phyloP scores from a whole-genome alignment of 73 alveolate species.

The Symbiodinium pilosum region DNA sequence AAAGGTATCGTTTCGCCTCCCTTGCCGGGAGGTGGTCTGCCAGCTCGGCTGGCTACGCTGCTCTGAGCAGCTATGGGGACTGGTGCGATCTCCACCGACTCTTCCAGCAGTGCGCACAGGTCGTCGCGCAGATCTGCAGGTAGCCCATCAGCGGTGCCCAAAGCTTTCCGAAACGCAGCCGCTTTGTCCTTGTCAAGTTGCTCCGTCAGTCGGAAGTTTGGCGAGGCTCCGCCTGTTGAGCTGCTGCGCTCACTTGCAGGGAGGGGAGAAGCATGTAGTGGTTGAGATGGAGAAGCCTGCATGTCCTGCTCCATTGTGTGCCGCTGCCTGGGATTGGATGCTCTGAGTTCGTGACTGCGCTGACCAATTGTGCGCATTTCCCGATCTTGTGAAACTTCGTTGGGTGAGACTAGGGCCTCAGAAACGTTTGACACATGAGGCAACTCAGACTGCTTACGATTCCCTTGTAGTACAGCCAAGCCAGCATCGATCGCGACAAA shows the following conservation, averaged over 20 bases:
- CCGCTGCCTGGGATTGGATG: neutral
- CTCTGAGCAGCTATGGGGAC: neutral
- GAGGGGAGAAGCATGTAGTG: neutral
- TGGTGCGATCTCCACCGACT: neutral
- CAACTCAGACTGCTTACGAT: constrained; percentile 6
- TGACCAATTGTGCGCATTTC: neutral
- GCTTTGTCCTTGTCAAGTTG: constrained; percentile 17
- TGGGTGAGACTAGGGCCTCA: neutral
- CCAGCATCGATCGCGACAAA: constrained; percentile 1
- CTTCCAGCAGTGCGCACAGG: constrained; percentile 12
- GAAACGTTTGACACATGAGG: neutral
- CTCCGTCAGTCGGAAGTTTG: neutral
- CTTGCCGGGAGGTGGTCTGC: neutral
- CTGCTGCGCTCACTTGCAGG: neutral
- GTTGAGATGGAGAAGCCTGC: neutral
- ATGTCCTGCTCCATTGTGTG: neutral
- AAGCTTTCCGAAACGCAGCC: constrained; percentile 9
- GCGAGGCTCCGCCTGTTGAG: neutral
- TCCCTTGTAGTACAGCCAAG: neutral
- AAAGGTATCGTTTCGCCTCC: neutral
- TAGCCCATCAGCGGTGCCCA: neutral
- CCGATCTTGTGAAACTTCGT: neutral
- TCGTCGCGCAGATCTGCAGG: constrained; percentile 9
- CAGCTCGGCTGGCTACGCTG: neutral
- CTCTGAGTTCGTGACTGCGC: neutral